Evolutionary conservation across 2,329 filamentous ascomycete species (phyloP), one percentile per base, ranked within the genome.

Genomic region (Diaporthe sp.): DNA sequence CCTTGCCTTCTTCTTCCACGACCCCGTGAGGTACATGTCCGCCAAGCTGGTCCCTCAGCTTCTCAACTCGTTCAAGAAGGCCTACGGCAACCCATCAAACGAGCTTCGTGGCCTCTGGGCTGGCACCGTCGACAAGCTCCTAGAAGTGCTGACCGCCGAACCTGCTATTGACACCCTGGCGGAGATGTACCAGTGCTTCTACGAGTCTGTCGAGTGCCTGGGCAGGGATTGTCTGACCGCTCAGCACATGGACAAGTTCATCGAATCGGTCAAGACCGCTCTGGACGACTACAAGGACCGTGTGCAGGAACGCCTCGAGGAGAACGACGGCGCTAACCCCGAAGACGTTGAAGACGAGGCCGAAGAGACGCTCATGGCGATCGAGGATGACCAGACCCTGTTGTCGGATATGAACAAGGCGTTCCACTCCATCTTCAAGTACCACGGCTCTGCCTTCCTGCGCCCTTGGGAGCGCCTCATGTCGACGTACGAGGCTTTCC

Each of bases 351-450:
- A 98, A 78, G 96, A 98, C 81, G 71, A 97, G 76, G 93, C 93
- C 22, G 94, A 98, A 79, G 96, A 98, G 71, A 91, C 93, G 59
- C 89, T 97, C 44, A 94, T 97, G 80, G 97, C 96, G 17, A 96
- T 99, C 65, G 97, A 99, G 84, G 97, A 99, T 79, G 97, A 99
- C 82, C 96, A 98, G 85, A 98, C 95, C 31, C 89, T 99, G 25
- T 90, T 99, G 58, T 98, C 96, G 2, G 97, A 99, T 82, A 99
- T 99, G 97, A 99, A 99, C 91, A 99, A 99, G 88, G 96, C 97
- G 0, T 99, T 98, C 90, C 97, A 99, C 85, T 96, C 95, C 76
- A 95, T 99, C 79, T 99, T 99, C 90, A 98, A 98, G 88, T 96
- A 98, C 86, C 95, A 98, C 83, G 94, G 95, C 34, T 89, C 92